Evolutionary conservation across 345 rosid species (phyloP), one percentile per base, ranked within the genome.

Genomic region (Salix viminalis): DNA sequence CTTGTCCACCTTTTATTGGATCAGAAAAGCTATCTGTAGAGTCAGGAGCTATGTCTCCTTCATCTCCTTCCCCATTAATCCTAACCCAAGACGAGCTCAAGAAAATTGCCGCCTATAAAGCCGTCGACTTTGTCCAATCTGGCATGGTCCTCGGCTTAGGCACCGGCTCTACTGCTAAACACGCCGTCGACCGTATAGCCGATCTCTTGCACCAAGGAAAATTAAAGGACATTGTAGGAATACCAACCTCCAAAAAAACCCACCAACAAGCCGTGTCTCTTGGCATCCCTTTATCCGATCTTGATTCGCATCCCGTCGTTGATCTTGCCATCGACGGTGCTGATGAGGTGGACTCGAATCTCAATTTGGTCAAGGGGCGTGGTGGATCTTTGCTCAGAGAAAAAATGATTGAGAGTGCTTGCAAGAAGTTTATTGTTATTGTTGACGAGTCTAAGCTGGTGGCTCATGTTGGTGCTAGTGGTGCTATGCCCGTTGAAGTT

Each of bases 131-230:
- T 77, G 98, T 96, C 28, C 80, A 89, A 76, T 96, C 99, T 65
- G 99, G 99, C n/a, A 96, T 96, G 99, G 97, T 96, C 69, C 82
- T 93, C 21, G 99, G 96, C 41, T 92, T 96, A 39, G 99, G 98
- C 14, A 96, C 99, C 7, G 98, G 99, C 69, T 96, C 99, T 81
- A 96, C 99, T 12, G 99, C 99, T 72, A 88, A 83, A 48, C 96
- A 93, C 87, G 98, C 98, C 76, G 92, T 96, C n/a, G 94, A 89
- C 75, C 91, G 96, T 2, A 92, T 93, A 77, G 99, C 91, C 10
- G 94, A 93, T 60, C 89, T 96, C 48, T 81, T 96, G 60, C 84
- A 79, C 4, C 94, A 85, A 62, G 98, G 99, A 7, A 87, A 92
- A 66, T 86, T 96, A 16, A 82, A 56, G 26, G 83, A 89, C 88